Evolutionary conservation across 495 filamentous ascomycete species (phyloP).

Genomic region (Xylaria scruposa): DNA sequence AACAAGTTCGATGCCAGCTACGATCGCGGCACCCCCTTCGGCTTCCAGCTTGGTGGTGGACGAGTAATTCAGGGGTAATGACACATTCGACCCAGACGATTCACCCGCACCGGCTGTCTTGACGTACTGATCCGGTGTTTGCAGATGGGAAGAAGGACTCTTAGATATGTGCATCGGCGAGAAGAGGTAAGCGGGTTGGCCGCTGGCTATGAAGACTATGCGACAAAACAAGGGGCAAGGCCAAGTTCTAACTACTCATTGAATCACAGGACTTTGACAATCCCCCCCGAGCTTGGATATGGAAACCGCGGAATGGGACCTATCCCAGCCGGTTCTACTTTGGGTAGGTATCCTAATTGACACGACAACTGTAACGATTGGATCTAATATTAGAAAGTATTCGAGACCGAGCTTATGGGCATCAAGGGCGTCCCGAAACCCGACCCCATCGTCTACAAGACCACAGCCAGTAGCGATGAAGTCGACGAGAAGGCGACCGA

Average conservation of each 20-base stretch:
- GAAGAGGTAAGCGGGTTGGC: constrained; percentile 59
- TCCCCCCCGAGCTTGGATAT: constrained; percentile 87
- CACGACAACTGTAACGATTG: background rate
- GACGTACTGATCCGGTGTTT: constrained; percentile 25
- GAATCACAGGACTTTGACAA: constrained; percentile 71
- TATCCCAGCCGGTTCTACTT: constrained; percentile 78
- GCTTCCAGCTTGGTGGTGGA: constrained; percentile 77
- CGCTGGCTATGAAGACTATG: background rate
- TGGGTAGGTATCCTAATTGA: constrained; percentile 57
- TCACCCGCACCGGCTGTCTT: background rate
- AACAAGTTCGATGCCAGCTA: constrained; percentile 72
- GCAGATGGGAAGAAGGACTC: constrained; percentile 86
- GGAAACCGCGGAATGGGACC: constrained; percentile 75
- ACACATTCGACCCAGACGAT: constrained; percentile 31
- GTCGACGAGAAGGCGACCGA: constrained; percentile 40
- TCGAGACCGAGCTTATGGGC: constrained; percentile 89
- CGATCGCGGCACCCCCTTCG: constrained; percentile 75
- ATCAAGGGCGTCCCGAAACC: constrained; percentile 78
- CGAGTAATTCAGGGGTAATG: constrained; percentile 83
- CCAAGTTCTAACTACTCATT: constrained; percentile 1
- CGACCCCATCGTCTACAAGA: constrained; percentile 55
- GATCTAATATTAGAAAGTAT: constrained; percentile 59
- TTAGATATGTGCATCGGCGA: constrained; percentile 97
- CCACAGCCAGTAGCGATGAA: constrained; percentile 36
- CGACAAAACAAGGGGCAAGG: background rate